Evolutionary conservation across 345 rosid genomes (phyloP), one percentile per base, ranked within the genome.

Genomic region (Lepidium didymum): DNA sequence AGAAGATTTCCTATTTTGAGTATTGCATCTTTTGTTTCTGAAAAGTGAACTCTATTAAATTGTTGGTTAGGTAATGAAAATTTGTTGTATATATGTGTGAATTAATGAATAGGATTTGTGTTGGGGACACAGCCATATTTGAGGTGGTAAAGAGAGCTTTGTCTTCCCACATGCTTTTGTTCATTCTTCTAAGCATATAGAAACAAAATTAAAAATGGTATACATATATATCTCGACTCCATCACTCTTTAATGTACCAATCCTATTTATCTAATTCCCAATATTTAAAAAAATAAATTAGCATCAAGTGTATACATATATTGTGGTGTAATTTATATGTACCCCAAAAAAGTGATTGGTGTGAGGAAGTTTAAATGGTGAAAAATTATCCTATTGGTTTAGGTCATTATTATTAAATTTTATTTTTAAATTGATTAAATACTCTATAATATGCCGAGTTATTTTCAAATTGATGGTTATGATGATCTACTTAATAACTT

Each of bases 151-250:
- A 53, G 37, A 52, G 56, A 44, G 58, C 29, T 60, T 38, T 67
- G 62, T 44, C 73, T 67, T 35, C 55, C 10, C 77, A 60, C 77
- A 74, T 74, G 68, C 50, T 59, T 52, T 60, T 67, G 72, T 59
- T 67, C 52, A 74, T 59, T 43, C 21, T 27, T 73, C 62, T 66
- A 66, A 59, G 25, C 58, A 6, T 19, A 54, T 11, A 13, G 43
- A 7, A 2, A 25, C 1, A 18, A 54, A 55, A 25, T 25, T 13
- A 18, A 62, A 64, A 62, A 64, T 53, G 33, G 56, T 34, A 47
- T 58, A 21, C 57, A 47, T 58, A 69, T 49, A 43, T 58, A 52
- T 52, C 68, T 62, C 34, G 42, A 67, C 31, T 31, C 15, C 42
- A 46, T 19, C 18, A 55, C 11, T 47, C 45, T 56, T 31, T 19